Percentiles rank a stretch among this genome's conserved stretches.
Conservation (phyloP, 495 filamentous ascomycete genomes). For the Daldinia vernicosa region DNA sequence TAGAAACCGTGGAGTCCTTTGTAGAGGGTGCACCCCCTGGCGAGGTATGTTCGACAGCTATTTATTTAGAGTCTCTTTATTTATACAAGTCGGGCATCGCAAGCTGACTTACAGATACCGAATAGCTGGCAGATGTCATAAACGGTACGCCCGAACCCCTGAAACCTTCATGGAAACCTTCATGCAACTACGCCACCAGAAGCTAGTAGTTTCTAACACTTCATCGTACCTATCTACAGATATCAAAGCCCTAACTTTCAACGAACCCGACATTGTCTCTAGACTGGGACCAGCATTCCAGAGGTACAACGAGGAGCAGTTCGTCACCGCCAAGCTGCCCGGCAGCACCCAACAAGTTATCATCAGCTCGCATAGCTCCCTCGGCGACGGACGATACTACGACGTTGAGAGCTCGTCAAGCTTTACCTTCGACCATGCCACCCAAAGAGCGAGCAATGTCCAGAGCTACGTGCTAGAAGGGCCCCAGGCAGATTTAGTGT, state of each 20-base stretch:
- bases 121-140: slow-evolving; percentile 86
- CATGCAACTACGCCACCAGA: not conserved
- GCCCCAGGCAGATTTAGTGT: slow-evolving; percentile 81
- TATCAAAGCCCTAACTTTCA: slow-evolving; percentile 83
- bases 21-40: slow-evolving; percentile 95
- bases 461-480: slow-evolving; percentile 87
- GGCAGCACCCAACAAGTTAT: slow-evolving; percentile 86
- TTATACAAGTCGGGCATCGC: slow-evolving; percentile 10
- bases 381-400: slow-evolving; percentile 84
- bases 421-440: slow-evolving; percentile 85
- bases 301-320: slow-evolving; percentile 96
- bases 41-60: slow-evolving; percentile 71
- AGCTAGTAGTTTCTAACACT: slow-evolving; percentile 11
- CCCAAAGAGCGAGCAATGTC: slow-evolving; percentile 85
- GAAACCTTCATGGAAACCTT: too few species aligned
- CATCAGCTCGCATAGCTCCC: slow-evolving; percentile 82
- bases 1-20: slow-evolving; percentile 82
- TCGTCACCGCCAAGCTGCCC: slow-evolving; percentile 86
- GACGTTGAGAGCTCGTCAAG: slow-evolving; percentile 86
- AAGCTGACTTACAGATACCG: slow-evolving; percentile 22
- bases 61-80: not conserved
- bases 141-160: slow-evolving; percentile 66
- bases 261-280: slow-evolving; percentile 70
- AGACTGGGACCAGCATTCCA: slow-evolving; percentile 85
- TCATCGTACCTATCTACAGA: slow-evolving; percentile 60